Evolutionary conservation across 768 basidiomycete species (phyloP).

Genomic region (Wakefieldia striispora): DNA sequence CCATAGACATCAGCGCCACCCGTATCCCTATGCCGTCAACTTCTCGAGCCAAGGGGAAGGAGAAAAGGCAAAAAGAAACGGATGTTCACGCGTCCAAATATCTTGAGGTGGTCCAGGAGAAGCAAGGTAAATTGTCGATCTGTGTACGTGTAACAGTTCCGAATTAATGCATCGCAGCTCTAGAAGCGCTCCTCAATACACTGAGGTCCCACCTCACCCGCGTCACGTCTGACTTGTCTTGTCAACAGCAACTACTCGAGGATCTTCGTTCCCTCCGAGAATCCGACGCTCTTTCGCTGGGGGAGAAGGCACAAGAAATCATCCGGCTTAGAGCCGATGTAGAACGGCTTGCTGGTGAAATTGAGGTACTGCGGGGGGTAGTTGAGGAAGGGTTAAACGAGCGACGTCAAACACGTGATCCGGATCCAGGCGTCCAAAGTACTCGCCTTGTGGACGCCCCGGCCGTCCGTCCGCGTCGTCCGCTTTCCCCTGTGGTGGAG

Average conservation of each 20-base stretch:
- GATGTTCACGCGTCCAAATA: slow-evolving; percentile 50
- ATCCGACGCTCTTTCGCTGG: slow-evolving; percentile 53
- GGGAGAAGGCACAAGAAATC: slow-evolving; percentile 66
- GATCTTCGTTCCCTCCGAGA: slow-evolving; percentile 66
- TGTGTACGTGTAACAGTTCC: background rate
- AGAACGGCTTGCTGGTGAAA: slow-evolving; percentile 78
- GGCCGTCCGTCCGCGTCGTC: background rate
- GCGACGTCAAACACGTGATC: slow-evolving; percentile 54
- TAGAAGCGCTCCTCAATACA: slow-evolving; percentile 75
- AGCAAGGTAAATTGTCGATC: slow-evolving; percentile 63
- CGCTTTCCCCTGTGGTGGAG: background rate
- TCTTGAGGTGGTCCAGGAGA: slow-evolving; percentile 80
- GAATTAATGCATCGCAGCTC: slow-evolving; percentile 45
- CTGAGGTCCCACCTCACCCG: slow-evolving; percentile 74
- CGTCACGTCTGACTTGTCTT: slow-evolving; percentile 74
- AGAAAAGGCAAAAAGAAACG: slow-evolving; percentile 34
- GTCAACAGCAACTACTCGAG: slow-evolving; percentile 67
- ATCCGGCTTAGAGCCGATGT: slow-evolving; percentile 70
- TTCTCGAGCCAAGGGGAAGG: slow-evolving; percentile 28
- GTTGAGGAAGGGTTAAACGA: slow-evolving; percentile 87
- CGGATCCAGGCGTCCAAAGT: slow-evolving; percentile 10
- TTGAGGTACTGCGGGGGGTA: slow-evolving; percentile 80
- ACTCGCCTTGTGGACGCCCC: background rate
- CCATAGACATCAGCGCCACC: slow-evolving; percentile 15
- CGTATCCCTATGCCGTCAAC: slow-evolving; percentile 19